Base-by-base conservation (phyloP, 345 rosid genomes). In the Xanthoceras sorbifolium region DNA sequence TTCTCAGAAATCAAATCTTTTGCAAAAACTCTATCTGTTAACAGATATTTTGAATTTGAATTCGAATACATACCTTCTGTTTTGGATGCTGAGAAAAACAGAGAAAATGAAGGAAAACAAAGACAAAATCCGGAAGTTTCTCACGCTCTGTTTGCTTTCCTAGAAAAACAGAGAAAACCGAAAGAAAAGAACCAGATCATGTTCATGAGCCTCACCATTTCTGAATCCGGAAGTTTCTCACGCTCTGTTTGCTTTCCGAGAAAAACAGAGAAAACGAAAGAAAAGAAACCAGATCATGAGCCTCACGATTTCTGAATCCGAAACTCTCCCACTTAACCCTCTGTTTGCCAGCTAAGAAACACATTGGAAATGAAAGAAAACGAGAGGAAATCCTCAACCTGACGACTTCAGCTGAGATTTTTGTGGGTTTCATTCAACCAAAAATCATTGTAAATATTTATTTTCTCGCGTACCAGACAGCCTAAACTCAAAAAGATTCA, bases 21-120 rank as follows among this genome's bases (percentile, higher is more conserved):
- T 22, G 32, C 48, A n/a, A 29, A 36, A 75, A 67, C n/a, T n/a
- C n/a, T 42, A 42, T 42, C 46, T 10, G 46, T 42, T 12, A 1
- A 23, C 2, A 6, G 60, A 57, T 26, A 6, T 3, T 32, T 18
- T 26, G 67, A 42, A 42, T 73, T 29, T 3, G 40, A 42, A 73
- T 17, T 72, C 14, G 14, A 38, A 38, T 38, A 42, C 46, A 8
- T 10, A 73, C 25, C 6, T 10, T 23, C 71, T 36, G 70, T n/a
- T 48, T 71, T 70, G 64, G 44, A 18, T 44, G 69, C 73, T 6
- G 71, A 60, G 76, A 75, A 70, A 77, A 55, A 9, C 12, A 11
- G 31, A 20, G 78, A 57, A 65, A 79, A 10, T 23, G 60, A 57
- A 20, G 17, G 46, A 48, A 40, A 60, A n/a, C 6, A 25, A 36